Evolutionary conservation across 2,329 filamentous ascomycete genomes (phyloP), one percentile per base, ranked within the genome.

Genomic region (Fusarium sp.): DNA sequence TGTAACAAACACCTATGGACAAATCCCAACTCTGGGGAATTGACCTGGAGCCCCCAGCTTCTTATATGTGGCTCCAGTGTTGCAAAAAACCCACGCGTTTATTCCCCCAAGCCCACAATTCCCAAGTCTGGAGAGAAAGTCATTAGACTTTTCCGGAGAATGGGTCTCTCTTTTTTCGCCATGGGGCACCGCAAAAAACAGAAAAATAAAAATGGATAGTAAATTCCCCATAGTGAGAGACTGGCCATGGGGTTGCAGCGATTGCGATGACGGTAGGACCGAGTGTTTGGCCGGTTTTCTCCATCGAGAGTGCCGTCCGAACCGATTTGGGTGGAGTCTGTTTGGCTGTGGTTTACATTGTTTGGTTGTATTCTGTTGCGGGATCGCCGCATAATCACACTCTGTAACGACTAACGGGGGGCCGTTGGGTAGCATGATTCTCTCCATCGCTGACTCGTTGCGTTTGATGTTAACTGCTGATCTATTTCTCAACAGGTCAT

Each of bases 251-350:
- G 44, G 51, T 38, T 54, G 51, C 45, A 43, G 46, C 48, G 50
- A 46, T 49, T 50, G 62, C 47, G 51, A 51, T 62, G 65, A 71
- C 68, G 70, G 52, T 71, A 69, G 24, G 62, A 72, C 70, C 70
- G 70, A 72, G 61, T 46, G 53, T 63, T 62, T 71, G 51, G 70
- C 70, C 70, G 70, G 68, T 32, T 12, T 57, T 42, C 50, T 65
- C 65, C 65, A 69, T 69, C 51, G 12, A 30, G 36, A 62, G 54
- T 68, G 65, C 65, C 65, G 65, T 69, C 51, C 51, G 44, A 69
- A 45, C 65, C 65, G 65, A 32, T 57, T 20, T 45, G 20, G 24
- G 60, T 68, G 54, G 65, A 51, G 56, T 38, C 38, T 42, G 12
- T 15, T 4, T 24, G 19, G 44, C 42, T 56, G 40, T n/a, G 47